Evolutionary conservation across 169 alveolate genomes (phyloP), one percentile per base, ranked within the genome.

Genomic region (Plasmodium sp.): DNA sequence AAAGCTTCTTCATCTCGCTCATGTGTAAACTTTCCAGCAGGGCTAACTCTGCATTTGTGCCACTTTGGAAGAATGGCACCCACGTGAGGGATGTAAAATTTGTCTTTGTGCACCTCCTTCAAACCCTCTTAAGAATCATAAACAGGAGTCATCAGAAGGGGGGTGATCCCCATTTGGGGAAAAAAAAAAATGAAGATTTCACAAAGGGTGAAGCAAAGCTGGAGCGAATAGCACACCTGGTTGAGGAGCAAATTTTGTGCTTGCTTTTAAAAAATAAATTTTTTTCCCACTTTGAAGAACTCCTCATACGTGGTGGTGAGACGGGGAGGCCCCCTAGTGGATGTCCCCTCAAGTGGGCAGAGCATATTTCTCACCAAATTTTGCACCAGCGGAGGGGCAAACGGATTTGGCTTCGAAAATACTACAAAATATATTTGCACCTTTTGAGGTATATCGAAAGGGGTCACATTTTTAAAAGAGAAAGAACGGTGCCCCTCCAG

Each of bases 221-320:
- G 10, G 34, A 85, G 43, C 75, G 41, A 48, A 22, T 85, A 41
- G 33, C 36, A 36, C 34, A 22, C 16, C 34, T 74, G 27, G 51
- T 85, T 9, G 79, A 54, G 45, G 39, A 75, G 62, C 93, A 85
- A 51, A 51, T 85, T 43, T 16, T 75, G 27, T 51, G 58, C 43
- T 75, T 85, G 5, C 33, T 85, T 74, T 85, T 85, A 10, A 85
- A 85, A 75, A 85, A 85, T 31, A 39, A 31, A n/a, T 27, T 85
- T 48, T 51, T 18, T 74, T 51, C 22, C 16, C 71, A 7, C 67
- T 85, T 85, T 85, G 93, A 85, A 51, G 31, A 27, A 33, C 62
- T 85, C 39, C 62, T 85, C 22, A 83, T 58, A 22, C 45, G 33
- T 5, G 31, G 31, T 74, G 14, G 14, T 10, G 62, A 85, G 58